Percentiles rank a stretch among this genome's conserved stretches.
These are phyloP conservation scores for Rhodamnia rubescens DNA, from an alignment of 345 rosid genomes.

Conservation along the genomic window DNA sequence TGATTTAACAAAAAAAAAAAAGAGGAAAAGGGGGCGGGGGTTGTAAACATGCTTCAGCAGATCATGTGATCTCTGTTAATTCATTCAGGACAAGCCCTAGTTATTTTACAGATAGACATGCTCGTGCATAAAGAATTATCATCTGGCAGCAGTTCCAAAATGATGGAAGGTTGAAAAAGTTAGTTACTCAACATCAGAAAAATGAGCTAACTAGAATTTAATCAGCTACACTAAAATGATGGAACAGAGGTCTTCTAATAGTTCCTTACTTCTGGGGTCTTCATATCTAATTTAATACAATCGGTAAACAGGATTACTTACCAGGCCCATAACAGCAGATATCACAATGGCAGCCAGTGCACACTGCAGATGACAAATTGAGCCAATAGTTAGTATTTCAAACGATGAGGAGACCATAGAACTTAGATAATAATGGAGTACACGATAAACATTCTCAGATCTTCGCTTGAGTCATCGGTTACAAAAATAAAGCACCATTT, in stretches of 20 bases:
- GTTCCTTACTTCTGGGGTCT: neutral
- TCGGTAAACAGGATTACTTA: slow-evolving; percentile 18
- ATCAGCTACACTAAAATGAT: neutral
- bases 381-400: slow-evolving; percentile 12
- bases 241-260: neutral
- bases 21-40: too few relatives aligned
- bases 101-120: neutral
- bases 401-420: neutral
- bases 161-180: neutral
- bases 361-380: slow-evolving; percentile 51
- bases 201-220: neutral
- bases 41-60: neutral
- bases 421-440: neutral
- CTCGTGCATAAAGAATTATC: neutral
- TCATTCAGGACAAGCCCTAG: neutral
- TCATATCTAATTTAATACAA: neutral
- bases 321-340: slow-evolving; percentile 94
- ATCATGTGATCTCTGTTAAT: neutral
- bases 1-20: neutral
- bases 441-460: neutral
- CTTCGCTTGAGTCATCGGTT: neutral
- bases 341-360: slow-evolving; percentile 91
- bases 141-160: neutral
- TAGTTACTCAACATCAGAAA: neutral
- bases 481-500: neutral